Base-by-base conservation (phyloP, 169 alveolate genomes). In the Babesia microti region DNA sequence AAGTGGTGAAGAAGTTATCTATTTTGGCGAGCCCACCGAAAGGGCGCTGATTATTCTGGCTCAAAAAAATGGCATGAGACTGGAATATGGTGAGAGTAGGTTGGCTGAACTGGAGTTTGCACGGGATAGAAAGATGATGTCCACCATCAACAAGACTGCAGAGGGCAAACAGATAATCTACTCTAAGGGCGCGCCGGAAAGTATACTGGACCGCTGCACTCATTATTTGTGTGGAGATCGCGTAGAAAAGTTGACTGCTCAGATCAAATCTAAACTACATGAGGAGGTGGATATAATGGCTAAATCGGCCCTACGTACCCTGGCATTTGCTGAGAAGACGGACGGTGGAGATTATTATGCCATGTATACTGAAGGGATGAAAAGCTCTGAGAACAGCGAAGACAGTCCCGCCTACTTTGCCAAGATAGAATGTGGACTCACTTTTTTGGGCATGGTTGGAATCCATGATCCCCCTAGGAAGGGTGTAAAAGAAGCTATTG, bases 101-200 rank as follows among this genome's bases (percentile, higher is more conserved):
- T 59, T 73, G 30, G 96, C 97, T 9, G 84, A 93, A 11, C 65
- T 93, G 32, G 99, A 95, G 69, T 95, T 95, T 75, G 75, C 96
- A 12, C 78, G 98, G 23, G 97, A 91, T 52, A 78, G 99, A 44
- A 93, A 93, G 68, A 74, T 90, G 50, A 95, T 95, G 98, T 83
- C 96, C 58, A 93, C n/a, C n/a, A n/a, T n/a, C n/a, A n/a, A n/a
- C n/a, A n/a, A n/a, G n/a, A n/a, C n/a, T n/a, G n/a, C n/a, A n/a
- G 49, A 43, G 23, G 54, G 52, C 22, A 70, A 79, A 50, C 45
- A 63, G 28, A 68, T 72, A 3, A 60, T 94, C 18, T 91, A 89
- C 59, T 89, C 92, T 34, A 97, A 97, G 81, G 99, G 99, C 5
- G 99, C 99, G 6, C 98, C 99, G 6, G 99, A 97, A 67, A 76